These are phyloP conservation scores for Mrakia frigida DNA, from an alignment of 768 basidiomycete genomes.

Conservation along the genomic window DNA sequence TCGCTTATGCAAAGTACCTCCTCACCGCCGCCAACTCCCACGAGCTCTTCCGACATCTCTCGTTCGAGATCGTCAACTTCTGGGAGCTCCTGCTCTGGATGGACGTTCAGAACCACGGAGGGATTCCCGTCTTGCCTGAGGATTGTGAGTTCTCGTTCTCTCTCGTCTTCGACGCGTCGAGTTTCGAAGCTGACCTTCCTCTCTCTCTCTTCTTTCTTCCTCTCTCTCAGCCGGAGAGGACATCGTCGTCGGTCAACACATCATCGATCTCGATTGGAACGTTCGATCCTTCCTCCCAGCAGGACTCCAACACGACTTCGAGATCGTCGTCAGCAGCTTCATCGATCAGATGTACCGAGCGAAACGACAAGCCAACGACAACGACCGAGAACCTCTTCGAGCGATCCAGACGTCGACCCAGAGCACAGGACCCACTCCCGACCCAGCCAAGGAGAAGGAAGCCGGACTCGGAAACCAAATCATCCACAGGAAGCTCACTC, in stretches of 20 bases:
- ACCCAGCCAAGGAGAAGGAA: slow-evolving; percentile 65
- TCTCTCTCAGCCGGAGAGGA: slow-evolving; percentile 24
- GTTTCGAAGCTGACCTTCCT: slow-evolving; percentile 3
- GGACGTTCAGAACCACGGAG: slow-evolving; percentile 85
- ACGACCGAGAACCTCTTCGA: slow-evolving; percentile 65
- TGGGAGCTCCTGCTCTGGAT: slow-evolving; percentile 94
- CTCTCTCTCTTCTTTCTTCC: background rate
- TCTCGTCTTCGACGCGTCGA: background rate
- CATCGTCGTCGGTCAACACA: slow-evolving; percentile 37
- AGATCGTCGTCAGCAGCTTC: slow-evolving; percentile 67
- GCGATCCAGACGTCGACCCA: slow-evolving; percentile 45
- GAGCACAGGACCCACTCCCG: slow-evolving; percentile 55
- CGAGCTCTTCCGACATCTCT: slow-evolving; percentile 90
- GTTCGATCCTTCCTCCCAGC: slow-evolving; percentile 81
- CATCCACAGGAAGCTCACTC: slow-evolving; percentile 71
- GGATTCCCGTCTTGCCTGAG: slow-evolving; percentile 31
- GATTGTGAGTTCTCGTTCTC: slow-evolving; percentile 20
- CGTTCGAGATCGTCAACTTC: slow-evolving; percentile 75
- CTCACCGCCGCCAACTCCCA: slow-evolving; percentile 87
- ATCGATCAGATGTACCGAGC: slow-evolving; percentile 69
- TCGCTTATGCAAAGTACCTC: slow-evolving; percentile 93
- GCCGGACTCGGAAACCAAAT: slow-evolving; percentile 65
- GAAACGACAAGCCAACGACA: slow-evolving; percentile 58
- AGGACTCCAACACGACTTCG: slow-evolving; percentile 72
- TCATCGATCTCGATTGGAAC: slow-evolving; percentile 79